phyloP scores from a whole-genome alignment of 2,329 filamentous ascomycete genomes.

The Neonectria neomacrospora region DNA sequence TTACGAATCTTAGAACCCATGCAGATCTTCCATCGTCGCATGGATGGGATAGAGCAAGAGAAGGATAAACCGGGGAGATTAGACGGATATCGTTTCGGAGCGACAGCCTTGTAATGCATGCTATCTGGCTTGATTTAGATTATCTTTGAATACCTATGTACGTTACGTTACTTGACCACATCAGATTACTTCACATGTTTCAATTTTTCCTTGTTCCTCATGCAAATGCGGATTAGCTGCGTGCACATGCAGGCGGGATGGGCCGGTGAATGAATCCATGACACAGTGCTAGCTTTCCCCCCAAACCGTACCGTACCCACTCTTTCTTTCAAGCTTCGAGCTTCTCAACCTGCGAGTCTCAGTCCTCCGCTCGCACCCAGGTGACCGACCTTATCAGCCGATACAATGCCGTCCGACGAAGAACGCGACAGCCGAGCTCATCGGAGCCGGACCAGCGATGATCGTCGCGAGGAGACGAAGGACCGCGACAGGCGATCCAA shows the following conservation, averaged over 20 bases:
- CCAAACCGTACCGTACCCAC: constrained; percentile 14
- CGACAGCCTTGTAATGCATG: constrained; percentile 15
- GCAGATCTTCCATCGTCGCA: constrained; percentile 6
- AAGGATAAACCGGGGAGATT: constrained; percentile 17
- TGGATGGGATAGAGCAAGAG: constrained; percentile 11
- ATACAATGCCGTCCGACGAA: constrained; percentile 44
- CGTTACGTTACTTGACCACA: constrained; percentile 11
- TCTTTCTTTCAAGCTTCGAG: constrained; percentile 11
- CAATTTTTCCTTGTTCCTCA: constrained; percentile 8
- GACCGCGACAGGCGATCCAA: constrained; percentile 39
- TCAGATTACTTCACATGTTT: constrained; percentile 18
- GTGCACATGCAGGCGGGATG: constrained; percentile 9
- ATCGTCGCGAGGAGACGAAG: constrained; percentile 28
- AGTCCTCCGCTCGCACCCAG: neutral
- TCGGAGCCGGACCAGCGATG: constrained; percentile 36
- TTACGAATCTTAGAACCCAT: constrained; percentile 9
- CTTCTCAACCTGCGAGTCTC: constrained; percentile 10
- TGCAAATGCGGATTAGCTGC: constrained; percentile 9
- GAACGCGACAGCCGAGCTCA: constrained; percentile 34
- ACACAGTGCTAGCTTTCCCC: constrained; percentile 11
- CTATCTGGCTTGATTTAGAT: constrained; percentile 17
- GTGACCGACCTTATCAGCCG: neutral
- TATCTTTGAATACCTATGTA: constrained; percentile 8
- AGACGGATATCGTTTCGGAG: constrained; percentile 7
- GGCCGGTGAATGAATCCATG: neutral